Base-by-base conservation (phyloP, 441 rosid species). In the Adansonia rubrostipa region DNA sequence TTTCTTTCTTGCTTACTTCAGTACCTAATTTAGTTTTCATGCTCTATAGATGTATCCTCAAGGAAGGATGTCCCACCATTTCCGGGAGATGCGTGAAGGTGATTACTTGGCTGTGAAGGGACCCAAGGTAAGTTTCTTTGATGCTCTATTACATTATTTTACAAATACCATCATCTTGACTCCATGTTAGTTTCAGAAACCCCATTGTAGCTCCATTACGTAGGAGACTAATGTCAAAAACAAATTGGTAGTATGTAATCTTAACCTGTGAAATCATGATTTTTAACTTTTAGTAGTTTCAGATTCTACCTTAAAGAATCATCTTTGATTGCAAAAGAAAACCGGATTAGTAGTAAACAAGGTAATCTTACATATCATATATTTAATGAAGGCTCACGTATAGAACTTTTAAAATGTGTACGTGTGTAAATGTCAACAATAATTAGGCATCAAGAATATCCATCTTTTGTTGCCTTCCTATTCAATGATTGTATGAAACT, bases 51-150 rank as follows among this genome's bases (percentile, higher is more conserved):
- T 87, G 88, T 84, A 80, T 79, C 87, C 86, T 5, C 89, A 85
- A 79, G 91, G 89, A 82, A 83, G 91, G 81, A 88, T 86, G 91
- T 86, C 91, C 60, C 88, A 88, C 77, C 87, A 86, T 60, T 82
- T 88, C 77, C 86, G 87, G 22, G 85, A 83, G 81, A 77, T 88
- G 91, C 51, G 65, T 2, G 91, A 69, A 80, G 91, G 91, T 57
- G 89, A 85, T 72, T 80, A 77, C 83, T 47, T 88, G 78, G 78
- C 88, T 70, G 82, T 88, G 75, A 88, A 85, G 83, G 89, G 91
- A 76, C 91, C 91, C 19, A 86, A 86, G 86, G 91, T 88, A 60
- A 70, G 50, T 54, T n/a, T 74, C 33, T 68, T 75, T 65, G 68
- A 17, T 47, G 45, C 20, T 24, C 6, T 61, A 15, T 62, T 47